Base-by-base conservation (phyloP, 495 filamentous ascomycete species). In the Hypoxylon lienhwacheense region DNA sequence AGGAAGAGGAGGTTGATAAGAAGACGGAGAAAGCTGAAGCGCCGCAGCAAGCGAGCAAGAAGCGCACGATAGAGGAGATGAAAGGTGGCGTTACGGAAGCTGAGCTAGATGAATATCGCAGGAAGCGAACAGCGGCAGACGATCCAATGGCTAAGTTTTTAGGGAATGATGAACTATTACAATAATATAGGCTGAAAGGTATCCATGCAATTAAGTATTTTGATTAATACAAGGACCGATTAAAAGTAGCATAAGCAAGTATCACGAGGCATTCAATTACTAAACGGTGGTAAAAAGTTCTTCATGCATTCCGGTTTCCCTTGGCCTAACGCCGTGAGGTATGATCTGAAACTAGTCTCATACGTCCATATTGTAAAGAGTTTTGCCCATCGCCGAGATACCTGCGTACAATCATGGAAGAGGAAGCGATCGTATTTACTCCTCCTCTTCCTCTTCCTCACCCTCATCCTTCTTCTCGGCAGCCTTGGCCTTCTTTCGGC, bases 401-500 rank as follows among this genome's bases (percentile, higher is more conserved):
- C 46, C 67, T 63, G 46, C 67, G 65, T 47, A 47, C 39, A 50
- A 39, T 55, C 52, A 48, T 63, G 52, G 56, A 57, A 44, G n/a
- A n/a, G n/a, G n/a, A n/a, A 32, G 49, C 59, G 59, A 61, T 47
- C n/a, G 55, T 35, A 69, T 73, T 65, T 78, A 78, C 80, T 96
- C 90, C 69, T 97, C 93, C 65, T 96, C 92, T 70, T 93, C 92
- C 55, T 83, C 91, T 63, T 84, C 89, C 41, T 79, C 92, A 44
- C 77, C 91, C 47, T 82, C 92, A 68, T 86, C 91, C 77, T 88
- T 89, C 77, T 86, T 85, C 77, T 92, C 88, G 35, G 93, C 90
- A 59, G 95, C 91, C 80, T 86, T 88, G 70, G 90, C 88, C 91
- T 98, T 98, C 93, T 97, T 98, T 82, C 93, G 91, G 72, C 89